Evolutionary conservation across 306 rosid genomes (phyloP), one percentile per base, ranked within the genome.

Genomic region (Echinosophora koreensis): DNA sequence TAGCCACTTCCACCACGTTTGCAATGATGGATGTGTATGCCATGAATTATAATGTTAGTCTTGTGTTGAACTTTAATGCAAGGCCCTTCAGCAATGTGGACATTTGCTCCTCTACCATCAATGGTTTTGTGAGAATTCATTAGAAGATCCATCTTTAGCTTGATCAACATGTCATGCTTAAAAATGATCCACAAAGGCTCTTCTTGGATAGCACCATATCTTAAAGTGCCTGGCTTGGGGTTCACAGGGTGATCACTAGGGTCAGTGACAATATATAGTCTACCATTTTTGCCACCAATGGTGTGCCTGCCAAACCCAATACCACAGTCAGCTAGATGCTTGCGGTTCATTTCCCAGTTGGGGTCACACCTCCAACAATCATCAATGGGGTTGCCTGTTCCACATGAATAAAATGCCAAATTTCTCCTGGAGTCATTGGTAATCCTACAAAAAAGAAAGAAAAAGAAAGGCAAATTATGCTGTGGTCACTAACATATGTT

Each of bases 301-400:
- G 98, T 92, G 0, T 83, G 67, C 74, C 84, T 89, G 0, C 98
- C 97, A 4, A 95, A 95, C 16, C 97, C 98, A 47, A 95, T 89
- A 2, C 76, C 90, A 68, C 98, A 95, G 13, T 87, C 89, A 0
- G 97, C 97, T 0, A 95, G 77, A 2, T 86, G 84, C 74, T 86
- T 79, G 1, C 97, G 79, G 76, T 95, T 95, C 37, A 72, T 87
- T 46, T 81, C 92, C 98, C 98, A 95, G 0, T 92, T 85, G 1
- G 86, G 81, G 74, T 92, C 97, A 38, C 98, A 95, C 52, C 91
- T 80, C 98, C 98, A 95, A 74, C 97, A 95, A 73, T 94, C 98
- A 60, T 94, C 98, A 32, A 94, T 89, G 14, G 97, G 97, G 86
- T 92, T 94, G 3, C 94, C 96, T 0, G 85, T 88, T 0, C 85